A percentile compares a stretch with the other conserved stretches of the same genome.
Evolutionary conservation across 2,329 filamentous ascomycete genomes (phyloP).

Genomic region (Colletotrichum caudatum): DNA sequence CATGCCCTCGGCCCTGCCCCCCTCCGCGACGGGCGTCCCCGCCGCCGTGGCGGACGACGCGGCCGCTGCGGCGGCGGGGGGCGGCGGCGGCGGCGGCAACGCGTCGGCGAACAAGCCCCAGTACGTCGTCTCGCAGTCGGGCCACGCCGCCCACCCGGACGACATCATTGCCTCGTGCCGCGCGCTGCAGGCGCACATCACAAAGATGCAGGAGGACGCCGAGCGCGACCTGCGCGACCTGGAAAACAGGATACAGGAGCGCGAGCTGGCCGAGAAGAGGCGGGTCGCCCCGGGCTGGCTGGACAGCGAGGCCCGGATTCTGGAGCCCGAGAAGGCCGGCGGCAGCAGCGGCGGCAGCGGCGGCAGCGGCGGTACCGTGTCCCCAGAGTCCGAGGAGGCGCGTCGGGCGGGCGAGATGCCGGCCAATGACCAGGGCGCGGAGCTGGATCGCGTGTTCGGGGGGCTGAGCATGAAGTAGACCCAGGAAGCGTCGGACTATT

Average conservation of each 20-base stretch:
- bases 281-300: constrained; percentile 84
- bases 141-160: constrained; percentile 86
- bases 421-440: constrained; percentile 63
- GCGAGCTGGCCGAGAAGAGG: constrained; percentile 83
- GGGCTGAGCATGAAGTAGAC: constrained; percentile 53
- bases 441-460: constrained; percentile 70
- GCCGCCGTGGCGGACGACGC: constrained; percentile 52
- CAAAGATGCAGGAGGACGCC: constrained; percentile 75
- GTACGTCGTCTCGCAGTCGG: constrained; percentile 83
- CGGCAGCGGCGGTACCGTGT: constrained; percentile 45
- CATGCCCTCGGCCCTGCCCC: constrained; percentile 87
- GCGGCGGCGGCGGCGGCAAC: constrained; percentile 3
- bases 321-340: constrained; percentile 72
- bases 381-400: constrained; percentile 15
- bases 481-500: background rate
- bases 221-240: constrained; percentile 75
- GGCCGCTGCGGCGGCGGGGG: background rate
- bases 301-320: constrained; percentile 76
- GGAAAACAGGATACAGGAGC: constrained; percentile 72
- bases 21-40: constrained; percentile 70
- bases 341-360: constrained; percentile 44
- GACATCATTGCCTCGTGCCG: constrained; percentile 87
- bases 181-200: constrained; percentile 81
- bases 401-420: constrained; percentile 54
- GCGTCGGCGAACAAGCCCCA: constrained; percentile 62